phyloP scores from a whole-genome alignment of 139 green algal species.

The Coelastrella sp. region DNA sequence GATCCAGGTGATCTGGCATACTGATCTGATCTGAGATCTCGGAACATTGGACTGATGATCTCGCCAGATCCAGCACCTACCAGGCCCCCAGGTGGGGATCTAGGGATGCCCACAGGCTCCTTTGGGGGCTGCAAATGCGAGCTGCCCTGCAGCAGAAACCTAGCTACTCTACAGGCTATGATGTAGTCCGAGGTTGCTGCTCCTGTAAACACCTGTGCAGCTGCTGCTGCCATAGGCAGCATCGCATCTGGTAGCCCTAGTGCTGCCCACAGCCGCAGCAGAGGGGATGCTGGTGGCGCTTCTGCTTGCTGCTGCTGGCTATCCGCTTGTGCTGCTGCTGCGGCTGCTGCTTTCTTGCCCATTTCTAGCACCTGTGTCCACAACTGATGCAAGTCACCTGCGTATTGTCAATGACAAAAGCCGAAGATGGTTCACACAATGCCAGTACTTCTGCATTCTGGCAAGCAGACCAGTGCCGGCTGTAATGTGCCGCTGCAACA shows the following conservation, averaged over 20 bases:
- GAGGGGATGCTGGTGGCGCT: background rate
- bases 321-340: background rate
- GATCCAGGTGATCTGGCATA: background rate
- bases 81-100: background rate
- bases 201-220: background rate
- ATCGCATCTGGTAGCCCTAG: background rate
- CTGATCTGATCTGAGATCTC: background rate
- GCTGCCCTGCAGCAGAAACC: constrained; percentile 16
- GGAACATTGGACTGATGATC: background rate
- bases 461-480: background rate
- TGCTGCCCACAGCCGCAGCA: constrained; percentile 4
- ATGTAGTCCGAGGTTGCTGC: background rate
- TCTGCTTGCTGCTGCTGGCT: background rate
- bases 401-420: background rate
- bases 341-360: background rate
- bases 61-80: background rate
- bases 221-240: constrained; percentile 14
- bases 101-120: background rate
- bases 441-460: too few relatives aligned
- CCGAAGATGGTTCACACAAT: too few relatives aligned
- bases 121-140: constrained; percentile 9
- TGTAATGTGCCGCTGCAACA: too few relatives aligned
- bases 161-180: background rate
- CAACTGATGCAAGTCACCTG: constrained; percentile 19
- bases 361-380: constrained; percentile 27